Evolutionary conservation across 805 yeast genomes (phyloP), one percentile per base, ranked within the genome.

Genomic region (Debaryomyces tyrocola): DNA sequence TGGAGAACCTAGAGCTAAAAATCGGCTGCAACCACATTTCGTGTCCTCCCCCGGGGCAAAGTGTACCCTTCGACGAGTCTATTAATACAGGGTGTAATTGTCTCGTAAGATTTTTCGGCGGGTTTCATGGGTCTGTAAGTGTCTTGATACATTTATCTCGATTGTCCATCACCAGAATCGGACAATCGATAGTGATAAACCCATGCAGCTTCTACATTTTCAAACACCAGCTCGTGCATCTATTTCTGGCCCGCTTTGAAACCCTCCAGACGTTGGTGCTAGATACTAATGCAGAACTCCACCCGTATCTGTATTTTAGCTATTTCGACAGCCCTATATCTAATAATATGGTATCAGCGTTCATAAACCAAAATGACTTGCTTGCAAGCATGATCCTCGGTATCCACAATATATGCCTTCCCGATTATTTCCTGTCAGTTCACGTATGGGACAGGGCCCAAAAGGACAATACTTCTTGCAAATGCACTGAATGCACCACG

Each of bases 391-490:
- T 34, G 28, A 45, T 18, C 21, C 15, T 5, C 33, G 18, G 20
- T 4, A 21, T 20, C 17, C 33, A 27, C 21, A 33, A 24, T n/a
- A 15, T 18, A 28, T 41, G 21, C 6, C 37, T 52, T 8, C 28
- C 41, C 6, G 56, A 52, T 39, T 52, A 44, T 35, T 33, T 45
- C 14, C 52, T 50, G 42, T 45, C 50, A 7, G 40, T 48, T 14
- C 39, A 46, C 21, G 28, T 46, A 6, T 48, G 49, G 49, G 52
- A 52, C 15, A 37, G 37, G 27, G 35, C 39, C n/a, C 41, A 41
- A 20, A 27, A 37, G 6, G 33, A 37, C 31, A 38, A 41, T 15
- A 14, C n/a, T 12, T 24, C 5, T 4, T 46, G 49, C 21, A n/a
- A 18, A 24, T 41, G 49, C 31, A 9, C 15, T 20, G 18, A 38